These are phyloP conservation scores for Termitomyces eurrhizus DNA, from an alignment of 768 basidiomycete genomes.

Conservation along the genomic window DNA sequence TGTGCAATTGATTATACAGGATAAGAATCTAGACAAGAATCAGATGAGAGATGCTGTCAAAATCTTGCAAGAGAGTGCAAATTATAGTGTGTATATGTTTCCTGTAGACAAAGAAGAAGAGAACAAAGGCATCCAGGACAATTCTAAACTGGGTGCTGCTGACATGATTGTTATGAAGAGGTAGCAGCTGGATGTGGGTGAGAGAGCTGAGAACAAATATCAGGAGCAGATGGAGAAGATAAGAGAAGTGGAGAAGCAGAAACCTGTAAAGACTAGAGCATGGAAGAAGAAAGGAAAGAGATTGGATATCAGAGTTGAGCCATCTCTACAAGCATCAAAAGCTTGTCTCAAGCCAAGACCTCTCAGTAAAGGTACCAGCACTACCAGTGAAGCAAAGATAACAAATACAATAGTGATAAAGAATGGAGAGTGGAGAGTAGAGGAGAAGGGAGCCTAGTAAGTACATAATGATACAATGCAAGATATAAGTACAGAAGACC, in stretches of 20 bases:
- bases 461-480: background rate
- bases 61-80: slow-evolving; percentile 70
- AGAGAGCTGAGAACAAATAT: slow-evolving; percentile 25
- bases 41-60: slow-evolving; percentile 42
- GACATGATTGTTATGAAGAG: slow-evolving; percentile 53
- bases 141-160: slow-evolving; percentile 38
- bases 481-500: background rate
- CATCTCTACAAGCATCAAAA: slow-evolving; percentile 4
- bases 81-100: slow-evolving; percentile 86
- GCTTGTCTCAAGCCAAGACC: slow-evolving; percentile 23
- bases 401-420: background rate
- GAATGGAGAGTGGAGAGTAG: background rate
- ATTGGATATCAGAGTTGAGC: slow-evolving; percentile 5
- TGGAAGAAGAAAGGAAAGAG: slow-evolving; percentile 14
- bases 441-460: background rate
- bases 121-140: slow-evolving; percentile 26
- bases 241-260: slow-evolving; percentile 11
- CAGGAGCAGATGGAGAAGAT: slow-evolving; percentile 13
- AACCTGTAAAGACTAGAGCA: slow-evolving; percentile 2
- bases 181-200: slow-evolving; percentile 46
- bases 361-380: slow-evolving; percentile 18
- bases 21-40: slow-evolving; percentile 46
- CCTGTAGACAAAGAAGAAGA: slow-evolving; percentile 59
- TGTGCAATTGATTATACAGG: slow-evolving; percentile 75
- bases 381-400: slow-evolving; percentile 6